Conservation (phyloP, 1,284 basidiomycete species). For the Takashimella tepidaria region DNA sequence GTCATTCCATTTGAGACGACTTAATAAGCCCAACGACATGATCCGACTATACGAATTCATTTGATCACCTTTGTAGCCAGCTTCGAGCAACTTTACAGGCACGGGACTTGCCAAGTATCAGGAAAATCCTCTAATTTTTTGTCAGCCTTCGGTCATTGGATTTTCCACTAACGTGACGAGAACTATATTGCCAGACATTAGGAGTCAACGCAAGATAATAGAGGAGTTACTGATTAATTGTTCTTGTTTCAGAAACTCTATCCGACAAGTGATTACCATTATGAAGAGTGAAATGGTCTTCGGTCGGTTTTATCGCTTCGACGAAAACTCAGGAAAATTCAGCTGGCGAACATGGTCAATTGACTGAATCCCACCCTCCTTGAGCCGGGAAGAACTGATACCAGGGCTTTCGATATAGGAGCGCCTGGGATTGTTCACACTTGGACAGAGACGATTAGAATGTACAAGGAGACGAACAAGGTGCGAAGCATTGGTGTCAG, state of each 20-base stretch:
- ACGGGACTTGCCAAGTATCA: background rate
- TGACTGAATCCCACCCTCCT: too few species aligned
- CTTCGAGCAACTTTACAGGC: background rate
- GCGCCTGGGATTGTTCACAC: slow-evolving; percentile 28
- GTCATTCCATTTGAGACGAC: background rate
- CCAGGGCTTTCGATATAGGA: slow-evolving; percentile 23
- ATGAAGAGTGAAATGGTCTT: too few species aligned
- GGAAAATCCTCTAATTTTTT: background rate
- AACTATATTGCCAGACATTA: background rate
- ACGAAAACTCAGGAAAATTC: too few species aligned
- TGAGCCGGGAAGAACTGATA: too few species aligned
- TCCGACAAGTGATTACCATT: too few species aligned
- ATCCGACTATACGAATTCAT: background rate
- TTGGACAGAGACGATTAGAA: slow-evolving; percentile 44
- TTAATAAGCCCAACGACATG: background rate
- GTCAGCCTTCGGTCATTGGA: background rate
- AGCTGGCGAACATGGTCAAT: too few species aligned
- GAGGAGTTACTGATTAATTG: too few species aligned
- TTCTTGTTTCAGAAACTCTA: too few species aligned
- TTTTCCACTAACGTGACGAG: background rate
- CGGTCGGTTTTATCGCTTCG: too few species aligned
- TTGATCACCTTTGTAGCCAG: background rate
- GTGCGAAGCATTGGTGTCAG: slow-evolving; percentile 55
- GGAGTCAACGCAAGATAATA: too few species aligned
- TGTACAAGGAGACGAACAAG: slow-evolving; percentile 38